These are phyloP conservation scores for Boletus rubroflammeus DNA, from an alignment of 768 basidiomycete genomes.

Conservation along the genomic window DNA sequence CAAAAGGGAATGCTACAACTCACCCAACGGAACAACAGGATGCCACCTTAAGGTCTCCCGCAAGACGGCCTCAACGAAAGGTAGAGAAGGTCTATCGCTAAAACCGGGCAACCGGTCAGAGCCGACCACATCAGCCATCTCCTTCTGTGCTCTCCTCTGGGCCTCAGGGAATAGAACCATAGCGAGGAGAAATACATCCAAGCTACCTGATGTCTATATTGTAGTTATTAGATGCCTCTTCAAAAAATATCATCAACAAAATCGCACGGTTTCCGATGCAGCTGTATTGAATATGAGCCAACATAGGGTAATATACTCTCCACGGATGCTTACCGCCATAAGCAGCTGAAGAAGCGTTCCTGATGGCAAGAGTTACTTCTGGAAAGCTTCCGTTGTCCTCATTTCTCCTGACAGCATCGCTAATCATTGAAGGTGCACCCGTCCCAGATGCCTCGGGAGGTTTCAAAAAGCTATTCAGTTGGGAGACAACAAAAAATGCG, in stretches of 20 bases:
- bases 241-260: not conserved
- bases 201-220: slow-evolving; percentile 18
- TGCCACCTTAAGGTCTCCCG: slow-evolving; percentile 24
- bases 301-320: not conserved
- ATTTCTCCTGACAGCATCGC: slow-evolving; percentile 18
- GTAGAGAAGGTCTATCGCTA: slow-evolving; percentile 21
- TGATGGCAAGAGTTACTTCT: slow-evolving; percentile 20
- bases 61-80: slow-evolving; percentile 24
- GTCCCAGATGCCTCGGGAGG: slow-evolving; percentile 14
- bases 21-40: slow-evolving; percentile 21
- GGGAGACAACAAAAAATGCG: not conserved
- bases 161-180: slow-evolving; percentile 28
- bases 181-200: slow-evolving; percentile 26
- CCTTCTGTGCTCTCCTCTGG: slow-evolving; percentile 22
- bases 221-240: not conserved
- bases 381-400: slow-evolving; percentile 15
- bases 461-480: not conserved
- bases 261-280: slow-evolving; percentile 26
- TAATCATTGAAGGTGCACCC: slow-evolving; percentile 20
- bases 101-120: slow-evolving; percentile 20
- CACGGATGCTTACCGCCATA: slow-evolving; percentile 18
- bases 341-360: slow-evolving; percentile 21
- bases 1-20: not conserved
- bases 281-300: slow-evolving; percentile 14
- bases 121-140: slow-evolving; percentile 24